Evolutionary conservation across 2,329 filamentous ascomycete species (phyloP).

Genomic region (Ascochyta koolunga): DNA sequence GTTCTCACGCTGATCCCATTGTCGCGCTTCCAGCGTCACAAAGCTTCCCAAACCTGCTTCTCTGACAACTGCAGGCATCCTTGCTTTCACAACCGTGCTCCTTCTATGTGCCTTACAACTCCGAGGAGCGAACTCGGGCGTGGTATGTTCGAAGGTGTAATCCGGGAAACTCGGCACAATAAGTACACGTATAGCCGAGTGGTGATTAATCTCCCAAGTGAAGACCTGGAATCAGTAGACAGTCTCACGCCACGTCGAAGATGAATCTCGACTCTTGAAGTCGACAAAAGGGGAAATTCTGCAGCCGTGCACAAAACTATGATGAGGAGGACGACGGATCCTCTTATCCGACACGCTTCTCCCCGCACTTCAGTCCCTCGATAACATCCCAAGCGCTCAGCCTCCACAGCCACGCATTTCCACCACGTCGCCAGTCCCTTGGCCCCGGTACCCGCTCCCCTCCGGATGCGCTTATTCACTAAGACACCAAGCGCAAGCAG

Average conservation of each 20-base stretch:
- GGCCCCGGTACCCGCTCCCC: conserved; percentile 4
- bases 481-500: conserved; percentile 1
- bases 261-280: background rate
- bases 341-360: conserved; percentile 12
- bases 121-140: background rate
- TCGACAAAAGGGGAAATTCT: conserved; percentile 1
- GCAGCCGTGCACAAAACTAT: background rate
- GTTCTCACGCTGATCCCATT: conserved; percentile 10
- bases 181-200: conserved; percentile 3
- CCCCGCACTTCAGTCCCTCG: conserved; percentile 8
- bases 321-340: background rate
- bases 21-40: conserved; percentile 6
- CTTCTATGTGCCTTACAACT: conserved; percentile 1
- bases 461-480: conserved; percentile 3
- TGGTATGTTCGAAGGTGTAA: background rate
- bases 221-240: background rate
- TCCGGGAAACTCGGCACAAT: conserved; percentile 15
- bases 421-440: conserved; percentile 6
- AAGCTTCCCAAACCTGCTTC: background rate
- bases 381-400: conserved; percentile 12
- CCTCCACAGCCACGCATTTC: conserved; percentile 17
- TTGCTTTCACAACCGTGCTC: conserved; percentile 5
- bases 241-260: background rate
- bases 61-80: conserved; percentile 13
- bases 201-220: conserved; percentile 2